Evolutionary conservation across 2,329 filamentous ascomycete species (phyloP).

Genomic region (Fusarium sp.): DNA sequence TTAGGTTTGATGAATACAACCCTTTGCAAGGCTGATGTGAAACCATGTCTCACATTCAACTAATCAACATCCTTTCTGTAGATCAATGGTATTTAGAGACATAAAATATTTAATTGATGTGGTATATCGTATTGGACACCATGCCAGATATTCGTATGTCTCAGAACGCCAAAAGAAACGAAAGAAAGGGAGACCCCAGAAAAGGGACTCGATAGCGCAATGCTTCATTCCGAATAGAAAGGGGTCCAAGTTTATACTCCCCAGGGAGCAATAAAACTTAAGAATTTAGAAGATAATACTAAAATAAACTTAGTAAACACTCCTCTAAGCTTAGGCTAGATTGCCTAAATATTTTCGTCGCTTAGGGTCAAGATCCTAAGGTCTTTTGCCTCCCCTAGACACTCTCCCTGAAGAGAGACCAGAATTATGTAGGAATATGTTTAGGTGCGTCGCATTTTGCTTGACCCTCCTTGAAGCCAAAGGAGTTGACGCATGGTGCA

Average conservation of each 20-base stretch:
- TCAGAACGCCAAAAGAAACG: neutral
- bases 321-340: neutral
- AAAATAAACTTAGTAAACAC: neutral
- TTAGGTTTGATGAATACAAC: neutral
- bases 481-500: neutral
- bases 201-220: neutral
- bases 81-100: neutral
- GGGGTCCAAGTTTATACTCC: neutral
- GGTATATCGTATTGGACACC: neutral
- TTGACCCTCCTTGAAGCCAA: neutral
- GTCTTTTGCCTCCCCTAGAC: neutral
- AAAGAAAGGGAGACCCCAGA: neutral
- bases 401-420: neutral
- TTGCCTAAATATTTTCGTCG: fast-evolving
- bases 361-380: neutral
- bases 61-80: neutral
- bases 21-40: conserved; percentile 9
- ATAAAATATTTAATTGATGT: neutral
- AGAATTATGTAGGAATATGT: fast-evolving
- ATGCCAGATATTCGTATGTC: neutral
- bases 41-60: neutral
- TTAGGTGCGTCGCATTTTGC: neutral
- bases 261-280: neutral
- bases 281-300: neutral
- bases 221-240: neutral